A percentile compares a stretch with the other conserved stretches of the same genome.
Evolutionary conservation across 1,284 basidiomycete species (phyloP).

Genomic region (Ustilago crameri): DNA sequence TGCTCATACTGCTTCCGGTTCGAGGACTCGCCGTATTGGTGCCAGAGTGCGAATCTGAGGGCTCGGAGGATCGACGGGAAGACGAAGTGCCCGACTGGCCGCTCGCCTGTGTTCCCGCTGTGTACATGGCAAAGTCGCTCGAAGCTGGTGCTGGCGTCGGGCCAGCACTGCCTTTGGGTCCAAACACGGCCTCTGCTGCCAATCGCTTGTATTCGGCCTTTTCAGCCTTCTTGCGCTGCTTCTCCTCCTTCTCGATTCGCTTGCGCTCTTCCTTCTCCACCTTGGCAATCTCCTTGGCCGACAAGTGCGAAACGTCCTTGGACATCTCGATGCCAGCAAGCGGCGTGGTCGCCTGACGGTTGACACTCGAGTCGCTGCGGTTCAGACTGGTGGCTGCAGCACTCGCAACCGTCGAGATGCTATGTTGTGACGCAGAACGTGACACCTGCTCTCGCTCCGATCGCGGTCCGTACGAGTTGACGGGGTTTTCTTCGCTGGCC

Average conservation of each 20-base stretch:
- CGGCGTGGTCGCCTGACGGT: slow-evolving; percentile 14
- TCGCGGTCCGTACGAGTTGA: slow-evolving; percentile 44
- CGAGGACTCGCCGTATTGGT: slow-evolving; percentile 45
- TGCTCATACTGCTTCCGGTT: slow-evolving; percentile 34
- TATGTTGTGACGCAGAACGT: slow-evolving; percentile 37
- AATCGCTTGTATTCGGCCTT: slow-evolving; percentile 47
- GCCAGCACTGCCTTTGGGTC: slow-evolving; percentile 42
- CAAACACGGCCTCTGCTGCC: slow-evolving; percentile 48
- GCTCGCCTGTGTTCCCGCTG: slow-evolving; percentile 13
- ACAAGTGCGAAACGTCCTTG: slow-evolving; percentile 37
- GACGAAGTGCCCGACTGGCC: slow-evolving; percentile 8
- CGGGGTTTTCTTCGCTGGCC: slow-evolving; percentile 31
- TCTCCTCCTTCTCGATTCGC: slow-evolving; percentile 41
- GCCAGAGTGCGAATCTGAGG: slow-evolving; percentile 32
- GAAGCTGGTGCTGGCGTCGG: slow-evolving; percentile 18
- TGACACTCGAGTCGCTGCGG: slow-evolving; percentile 18
- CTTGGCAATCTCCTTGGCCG: slow-evolving; percentile 42
- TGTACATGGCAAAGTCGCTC: slow-evolving; percentile 45
- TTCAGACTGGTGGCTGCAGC: slow-evolving; percentile 15
- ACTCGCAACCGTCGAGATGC: slow-evolving; percentile 23
- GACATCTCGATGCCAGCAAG: slow-evolving; percentile 30
- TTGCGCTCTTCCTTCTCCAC: slow-evolving; percentile 44
- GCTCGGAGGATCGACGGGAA: slow-evolving; percentile 21
- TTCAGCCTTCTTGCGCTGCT: slow-evolving; percentile 46
- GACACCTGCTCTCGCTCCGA: slow-evolving; percentile 30